phyloP scores from a whole-genome alignment of 192 early-diverging fungal species.

The Entomortierella beljakovae region DNA sequence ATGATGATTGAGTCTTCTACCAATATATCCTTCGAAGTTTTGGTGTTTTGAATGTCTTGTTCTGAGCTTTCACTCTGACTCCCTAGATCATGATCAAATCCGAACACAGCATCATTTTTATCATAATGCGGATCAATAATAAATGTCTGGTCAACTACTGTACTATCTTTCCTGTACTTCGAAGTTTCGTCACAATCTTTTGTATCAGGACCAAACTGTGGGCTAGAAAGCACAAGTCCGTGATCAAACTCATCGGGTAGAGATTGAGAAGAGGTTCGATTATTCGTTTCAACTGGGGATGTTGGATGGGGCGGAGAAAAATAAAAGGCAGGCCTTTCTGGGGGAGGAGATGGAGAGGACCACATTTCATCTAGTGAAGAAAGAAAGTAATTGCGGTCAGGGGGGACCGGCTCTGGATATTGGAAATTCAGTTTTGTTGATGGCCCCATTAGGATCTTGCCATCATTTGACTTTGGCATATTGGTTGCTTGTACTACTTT shows the following conservation, averaged over 20 bases:
- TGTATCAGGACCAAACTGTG: no score
- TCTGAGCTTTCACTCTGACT: neutral
- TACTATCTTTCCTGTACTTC: neutral
- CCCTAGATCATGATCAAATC: neutral
- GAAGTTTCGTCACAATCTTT: no score
- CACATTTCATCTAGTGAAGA: conserved; percentile 35
- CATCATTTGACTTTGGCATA: no score
- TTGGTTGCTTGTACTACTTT: neutral
- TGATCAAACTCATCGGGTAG: neutral
- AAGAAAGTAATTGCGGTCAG: conserved; percentile 27
- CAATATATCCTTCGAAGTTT: neutral
- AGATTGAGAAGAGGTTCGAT: neutral
- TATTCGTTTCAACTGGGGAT: conserved; percentile 10
- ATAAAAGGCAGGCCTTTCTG: conserved; percentile 16
- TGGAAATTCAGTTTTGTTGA: neutral
- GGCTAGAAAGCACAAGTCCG: no score
- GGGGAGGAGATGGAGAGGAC: conserved; percentile 43
- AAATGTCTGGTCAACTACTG: conserved; percentile 14
- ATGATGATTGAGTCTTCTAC: conserved; percentile 27
- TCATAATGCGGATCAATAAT: neutral
- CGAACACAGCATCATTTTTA: neutral
- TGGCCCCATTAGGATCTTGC: neutral
- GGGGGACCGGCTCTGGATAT: conserved; percentile 24
- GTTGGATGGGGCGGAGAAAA: conserved; percentile 34
- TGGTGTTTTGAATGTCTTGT: neutral